These are phyloP conservation scores for Pseudocohnilembus persalinus DNA, from an alignment of 169 alveolate genomes.

Conservation along the genomic window DNA sequence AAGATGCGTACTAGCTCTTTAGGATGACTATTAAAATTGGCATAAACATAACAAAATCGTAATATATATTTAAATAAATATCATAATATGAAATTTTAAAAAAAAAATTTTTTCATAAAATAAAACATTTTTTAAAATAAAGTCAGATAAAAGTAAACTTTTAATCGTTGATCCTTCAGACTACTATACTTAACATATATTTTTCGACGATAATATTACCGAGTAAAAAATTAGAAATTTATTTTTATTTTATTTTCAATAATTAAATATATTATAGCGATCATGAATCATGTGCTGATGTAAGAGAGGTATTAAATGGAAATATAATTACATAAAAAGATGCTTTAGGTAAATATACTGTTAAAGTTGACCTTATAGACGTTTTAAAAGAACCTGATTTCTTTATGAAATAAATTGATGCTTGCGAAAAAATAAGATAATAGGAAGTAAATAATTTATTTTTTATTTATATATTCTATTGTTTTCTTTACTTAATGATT, in stretches of 20 bases:
- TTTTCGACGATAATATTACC: slow-evolving; percentile 74
- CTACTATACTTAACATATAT: slow-evolving; percentile 71
- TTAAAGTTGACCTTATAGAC: slow-evolving; percentile 72
- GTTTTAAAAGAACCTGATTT: slow-evolving; percentile 80
- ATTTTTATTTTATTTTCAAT: not conserved
- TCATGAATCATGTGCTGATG: slow-evolving; percentile 64
- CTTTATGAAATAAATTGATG: slow-evolving; percentile 71
- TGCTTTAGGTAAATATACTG: slow-evolving; percentile 64
- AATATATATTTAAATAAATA: no score
- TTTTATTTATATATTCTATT: slow-evolving; percentile 36
- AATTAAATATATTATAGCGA: slow-evolving; percentile 26
- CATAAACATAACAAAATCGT: not conserved
- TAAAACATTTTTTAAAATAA: no score
- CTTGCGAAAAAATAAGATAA: slow-evolving; percentile 69
- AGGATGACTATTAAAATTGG: slow-evolving; percentile 68
- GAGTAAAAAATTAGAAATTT: slow-evolving; percentile 17
- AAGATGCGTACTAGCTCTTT: slow-evolving; percentile 61
- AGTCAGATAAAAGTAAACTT: slow-evolving; percentile 50
- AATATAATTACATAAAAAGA: slow-evolving; percentile 57
- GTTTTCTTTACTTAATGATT: slow-evolving; percentile 11
- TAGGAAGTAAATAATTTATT: slow-evolving; percentile 54
- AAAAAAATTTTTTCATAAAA: no score
- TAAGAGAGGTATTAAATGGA: slow-evolving; percentile 67
- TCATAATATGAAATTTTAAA: no score
- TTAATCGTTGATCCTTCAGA: slow-evolving; percentile 74